Percentiles rank a stretch among this genome's conserved stretches.
Conservation (phyloP, 129 eudicot species). For the Pseudognaphalium luteoalbum region DNA sequence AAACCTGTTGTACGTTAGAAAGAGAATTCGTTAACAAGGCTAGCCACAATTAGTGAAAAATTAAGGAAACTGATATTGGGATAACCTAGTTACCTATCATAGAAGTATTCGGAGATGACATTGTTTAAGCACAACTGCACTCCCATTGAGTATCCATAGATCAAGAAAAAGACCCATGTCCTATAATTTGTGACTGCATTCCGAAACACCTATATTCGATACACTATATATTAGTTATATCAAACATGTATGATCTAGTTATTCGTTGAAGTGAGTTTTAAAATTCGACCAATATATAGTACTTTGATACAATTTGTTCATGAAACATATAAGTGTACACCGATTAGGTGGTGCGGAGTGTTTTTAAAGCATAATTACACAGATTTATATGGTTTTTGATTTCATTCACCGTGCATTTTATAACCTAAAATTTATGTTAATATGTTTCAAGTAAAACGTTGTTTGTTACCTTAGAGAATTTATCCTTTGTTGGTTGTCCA, state of each 20-base stretch:
- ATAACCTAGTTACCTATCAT: conserved; percentile 20
- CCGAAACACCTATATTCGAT: conserved; percentile 24
- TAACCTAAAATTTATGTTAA: too few species aligned
- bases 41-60: not conserved
- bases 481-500: conserved; percentile 34
- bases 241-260: too few species aligned
- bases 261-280: too few species aligned
- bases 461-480: conserved; percentile 7
- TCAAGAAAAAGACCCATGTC: conserved; percentile 35
- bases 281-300: too few species aligned
- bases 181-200: conserved; percentile 33
- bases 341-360: too few species aligned
- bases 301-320: too few species aligned
- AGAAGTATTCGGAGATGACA: conserved; percentile 40
- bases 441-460: not conserved
- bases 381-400: too few species aligned
- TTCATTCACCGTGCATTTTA: too few species aligned
- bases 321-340: too few species aligned
- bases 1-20: conserved; percentile 32
- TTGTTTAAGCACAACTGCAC: conserved; percentile 41
- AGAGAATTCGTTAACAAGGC: not conserved
- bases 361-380: too few species aligned
- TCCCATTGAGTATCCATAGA: conserved; percentile 42
- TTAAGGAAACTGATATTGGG: not conserved
- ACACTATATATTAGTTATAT: too few species aligned